A percentile compares a stretch with the other conserved stretches of the same genome.
Conservation (phyloP, 2,329 filamentous ascomycete species). For the Xylariaceae sp. region DNA sequence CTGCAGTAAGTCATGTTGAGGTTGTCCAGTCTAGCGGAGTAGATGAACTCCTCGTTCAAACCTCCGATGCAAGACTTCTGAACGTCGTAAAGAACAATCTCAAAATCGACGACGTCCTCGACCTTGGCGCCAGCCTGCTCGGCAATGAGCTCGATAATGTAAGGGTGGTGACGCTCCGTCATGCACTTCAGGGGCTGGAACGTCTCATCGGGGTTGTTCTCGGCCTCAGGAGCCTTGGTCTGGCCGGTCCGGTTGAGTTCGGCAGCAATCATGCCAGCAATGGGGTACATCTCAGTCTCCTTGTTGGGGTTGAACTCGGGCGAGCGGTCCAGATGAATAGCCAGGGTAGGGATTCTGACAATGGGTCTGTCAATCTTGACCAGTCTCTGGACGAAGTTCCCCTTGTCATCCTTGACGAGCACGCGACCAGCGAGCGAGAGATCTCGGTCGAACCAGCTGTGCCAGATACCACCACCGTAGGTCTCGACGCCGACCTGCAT, state of each 20-base stretch:
- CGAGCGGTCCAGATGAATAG: slow-evolving; percentile 86
- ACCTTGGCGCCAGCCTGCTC: slow-evolving; percentile 66
- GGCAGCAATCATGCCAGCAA: slow-evolving; percentile 78
- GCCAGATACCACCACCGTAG: slow-evolving; percentile 95
- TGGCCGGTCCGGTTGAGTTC: slow-evolving; percentile 74
- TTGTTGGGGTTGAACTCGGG: slow-evolving; percentile 91
- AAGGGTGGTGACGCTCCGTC: slow-evolving; percentile 80
- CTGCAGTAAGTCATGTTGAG: slow-evolving; percentile 95
- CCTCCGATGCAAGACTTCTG: slow-evolving; percentile 87
- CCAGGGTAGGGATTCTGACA: slow-evolving; percentile 84
- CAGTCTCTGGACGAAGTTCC: slow-evolving; percentile 73
- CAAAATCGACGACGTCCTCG: slow-evolving; percentile 80
- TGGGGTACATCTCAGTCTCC: slow-evolving; percentile 91
- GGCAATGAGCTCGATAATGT: slow-evolving; percentile 79
- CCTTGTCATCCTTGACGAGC: slow-evolving; percentile 69
- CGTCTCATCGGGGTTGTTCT: slow-evolving; percentile 40
- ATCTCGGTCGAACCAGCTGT: slow-evolving; percentile 97
- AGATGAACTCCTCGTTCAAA: slow-evolving; percentile 89
- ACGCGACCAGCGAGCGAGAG: slow-evolving; percentile 83
- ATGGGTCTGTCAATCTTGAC: slow-evolving; percentile 89
- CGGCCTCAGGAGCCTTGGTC: slow-evolving; percentile 33
- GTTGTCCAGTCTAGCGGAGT: slow-evolving; percentile 93
- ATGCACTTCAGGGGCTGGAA: slow-evolving; percentile 74
- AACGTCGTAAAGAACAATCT: slow-evolving; percentile 94
- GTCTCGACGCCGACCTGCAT: slow-evolving; percentile 94